These are phyloP conservation scores for Ramaria rubella DNA, from an alignment of 768 basidiomycete species.

Conservation along the genomic window DNA sequence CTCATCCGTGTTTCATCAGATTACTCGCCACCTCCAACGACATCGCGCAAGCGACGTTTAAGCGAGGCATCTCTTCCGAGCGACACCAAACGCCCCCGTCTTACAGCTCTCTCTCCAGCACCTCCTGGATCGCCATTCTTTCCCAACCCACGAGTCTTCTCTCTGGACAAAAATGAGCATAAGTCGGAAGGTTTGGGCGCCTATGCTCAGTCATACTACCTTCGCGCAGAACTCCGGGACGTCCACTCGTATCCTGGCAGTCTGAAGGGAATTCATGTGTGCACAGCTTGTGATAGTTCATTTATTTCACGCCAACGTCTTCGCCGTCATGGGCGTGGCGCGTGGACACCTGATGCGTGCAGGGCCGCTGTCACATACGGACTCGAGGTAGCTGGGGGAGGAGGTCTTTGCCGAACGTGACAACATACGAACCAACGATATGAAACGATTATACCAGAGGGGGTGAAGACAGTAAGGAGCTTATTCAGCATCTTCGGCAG, in stretches of 20 bases:
- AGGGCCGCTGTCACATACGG: conserved; percentile 68
- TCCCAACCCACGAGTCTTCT: background rate
- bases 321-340: conserved; percentile 51
- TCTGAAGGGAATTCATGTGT: conserved; percentile 48
- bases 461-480: background rate
- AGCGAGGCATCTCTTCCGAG: conserved; percentile 4
- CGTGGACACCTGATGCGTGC: conserved; percentile 59
- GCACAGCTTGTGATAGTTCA: conserved; percentile 67
- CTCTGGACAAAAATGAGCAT: background rate
- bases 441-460: background rate
- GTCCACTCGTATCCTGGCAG: conserved; percentile 13
- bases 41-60: conserved; percentile 8
- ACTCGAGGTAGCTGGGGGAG: conserved; percentile 46
- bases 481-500: background rate
- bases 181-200: background rate
- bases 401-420: background rate
- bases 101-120: background rate
- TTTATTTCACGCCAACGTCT: conserved; percentile 57
- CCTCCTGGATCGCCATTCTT: conserved; percentile 8
- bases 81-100: conserved; percentile 5
- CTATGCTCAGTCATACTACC: background rate
- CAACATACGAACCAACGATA: background rate
- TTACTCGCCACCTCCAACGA: background rate
- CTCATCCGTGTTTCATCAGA: background rate
- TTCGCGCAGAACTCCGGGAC: background rate